phyloP scores from a whole-genome alignment of 1,284 basidiomycete species.

The Gomphus bonarii region DNA sequence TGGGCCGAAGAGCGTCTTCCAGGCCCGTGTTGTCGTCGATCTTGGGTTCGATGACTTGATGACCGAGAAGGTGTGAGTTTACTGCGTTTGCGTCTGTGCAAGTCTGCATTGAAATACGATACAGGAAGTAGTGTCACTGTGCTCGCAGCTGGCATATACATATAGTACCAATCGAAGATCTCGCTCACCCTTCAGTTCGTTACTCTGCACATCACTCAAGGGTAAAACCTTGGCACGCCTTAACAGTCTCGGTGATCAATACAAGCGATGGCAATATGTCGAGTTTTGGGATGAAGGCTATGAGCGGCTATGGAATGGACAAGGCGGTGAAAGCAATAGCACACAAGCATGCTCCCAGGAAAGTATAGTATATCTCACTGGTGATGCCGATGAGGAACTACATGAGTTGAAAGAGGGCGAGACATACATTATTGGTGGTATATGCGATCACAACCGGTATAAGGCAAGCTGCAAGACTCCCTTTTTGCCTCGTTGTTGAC shows the following conservation, averaged over 20 bases:
- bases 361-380: slow-evolving; percentile 85
- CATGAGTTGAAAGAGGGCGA: slow-evolving; percentile 72
- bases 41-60: slow-evolving; percentile 92
- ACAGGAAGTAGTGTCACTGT: slow-evolving; percentile 84
- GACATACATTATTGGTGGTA: slow-evolving; percentile 93
- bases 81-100: not conserved
- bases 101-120: not conserved
- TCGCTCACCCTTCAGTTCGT: slow-evolving; percentile 51
- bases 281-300: slow-evolving; percentile 76
- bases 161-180: slow-evolving; percentile 81
- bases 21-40: slow-evolving; percentile 78
- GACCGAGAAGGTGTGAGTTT: slow-evolving; percentile 73
- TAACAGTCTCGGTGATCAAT: slow-evolving; percentile 57
- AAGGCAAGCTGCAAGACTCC: slow-evolving; percentile 46
- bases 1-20: slow-evolving; percentile 40
- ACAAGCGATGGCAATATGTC: slow-evolving; percentile 72
- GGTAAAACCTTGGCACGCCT: slow-evolving; percentile 62
- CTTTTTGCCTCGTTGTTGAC: slow-evolving; percentile 4
- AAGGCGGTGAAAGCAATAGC: slow-evolving; percentile 10
- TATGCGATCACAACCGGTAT: slow-evolving; percentile 94
- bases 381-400: slow-evolving; percentile 85
- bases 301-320: slow-evolving; percentile 49
- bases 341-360: slow-evolving; percentile 22
- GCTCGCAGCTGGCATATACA: slow-evolving; percentile 80
- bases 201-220: slow-evolving; percentile 75